A percentile compares a stretch with the other conserved stretches of the same genome.
Conservation (phyloP, 768 basidiomycete species). For the Kwoniella shandongensis region DNA sequence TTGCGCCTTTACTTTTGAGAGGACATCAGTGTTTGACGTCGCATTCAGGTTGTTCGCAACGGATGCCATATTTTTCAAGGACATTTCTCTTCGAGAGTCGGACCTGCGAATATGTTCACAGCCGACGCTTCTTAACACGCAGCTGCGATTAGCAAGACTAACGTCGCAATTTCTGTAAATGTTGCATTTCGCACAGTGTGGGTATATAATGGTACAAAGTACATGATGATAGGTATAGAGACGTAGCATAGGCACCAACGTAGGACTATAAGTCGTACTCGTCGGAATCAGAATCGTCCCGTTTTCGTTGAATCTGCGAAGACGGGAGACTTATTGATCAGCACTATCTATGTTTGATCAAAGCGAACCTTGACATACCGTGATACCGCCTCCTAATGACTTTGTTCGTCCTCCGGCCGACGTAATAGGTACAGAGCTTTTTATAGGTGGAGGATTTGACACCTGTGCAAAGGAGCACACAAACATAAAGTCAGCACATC, state of each 20-base stretch:
- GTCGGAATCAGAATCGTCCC: constrained; percentile 52
- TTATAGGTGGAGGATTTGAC: constrained; percentile 33
- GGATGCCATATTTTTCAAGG: no score
- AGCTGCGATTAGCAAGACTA: no score
- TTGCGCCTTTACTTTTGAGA: no score
- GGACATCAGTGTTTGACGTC: no score
- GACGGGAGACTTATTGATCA: constrained; percentile 2
- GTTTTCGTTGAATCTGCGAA: constrained; percentile 50
- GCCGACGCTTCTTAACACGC: no score
- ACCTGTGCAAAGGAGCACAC: constrained; percentile 28
- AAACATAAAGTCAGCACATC: background rate
- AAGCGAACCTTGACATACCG: no score
- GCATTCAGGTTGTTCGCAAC: no score
- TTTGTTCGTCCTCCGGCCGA: constrained; percentile 30
- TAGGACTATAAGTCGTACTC: constrained; percentile 48
- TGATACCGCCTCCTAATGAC: constrained; percentile 44
- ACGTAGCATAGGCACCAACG: background rate
- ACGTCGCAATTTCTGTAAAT: no score
- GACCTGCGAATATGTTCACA: no score
- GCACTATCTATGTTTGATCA: no score
- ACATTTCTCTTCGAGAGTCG: no score
- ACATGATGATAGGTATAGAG: constrained; percentile 15
- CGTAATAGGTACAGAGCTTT: constrained; percentile 21
- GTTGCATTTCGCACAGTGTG: background rate
- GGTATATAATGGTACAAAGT: constrained; percentile 3